Base-by-base conservation (phyloP, 176 grass and related monocot genomes). In the Hyparrhenia diplandra region DNA sequence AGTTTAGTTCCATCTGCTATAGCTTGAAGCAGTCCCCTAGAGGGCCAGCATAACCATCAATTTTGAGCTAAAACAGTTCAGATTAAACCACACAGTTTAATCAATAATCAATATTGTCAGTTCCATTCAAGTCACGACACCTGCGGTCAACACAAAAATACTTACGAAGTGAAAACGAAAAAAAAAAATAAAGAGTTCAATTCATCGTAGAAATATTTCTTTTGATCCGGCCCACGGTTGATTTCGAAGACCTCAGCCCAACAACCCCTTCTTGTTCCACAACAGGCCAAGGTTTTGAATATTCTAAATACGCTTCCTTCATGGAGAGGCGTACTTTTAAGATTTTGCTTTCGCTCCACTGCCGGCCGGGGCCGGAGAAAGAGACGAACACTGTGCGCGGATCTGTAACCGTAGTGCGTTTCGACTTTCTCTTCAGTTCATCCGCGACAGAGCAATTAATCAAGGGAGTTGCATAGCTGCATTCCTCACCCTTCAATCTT, bases 391-490 rank as follows among this genome's bases (percentile, higher is more conserved):
- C 42, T 5, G 52, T 18, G 58, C 76, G 82, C n/a, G n/a, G 87
- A 85, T 89, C 82, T 89, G 82, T 65, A 88, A 89, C 69, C n/a
- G 82, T 43, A 64, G 25, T 65, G 82, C 77, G 77, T 85, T 83
- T n/a, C 87, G 71, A 46, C 43, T 46, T 4, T 13, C 43, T 16
- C 3, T 21, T 21, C 82, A 9, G 64, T 47, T 69, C 78, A 55
- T 80, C 64, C 8, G 27, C 64, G 42, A 65, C 34, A 55, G 69
- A 54, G 45, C 46, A 77, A 85, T 63, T 55, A 75, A 75, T 75
- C 63, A 28, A 83, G n/a, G n/a, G n/a, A n/a, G n/a, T 29, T 70
- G 63, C 32, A 40, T 40, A 35, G 17, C 29, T 69, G 71, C 39
- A 63, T 63, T 64, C n/a, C 65, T 6, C 54, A 30, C 10, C 54